phyloP scores from a whole-genome alignment of 495 filamentous ascomycete genomes.

The Hypoxylon crocopeplum region DNA sequence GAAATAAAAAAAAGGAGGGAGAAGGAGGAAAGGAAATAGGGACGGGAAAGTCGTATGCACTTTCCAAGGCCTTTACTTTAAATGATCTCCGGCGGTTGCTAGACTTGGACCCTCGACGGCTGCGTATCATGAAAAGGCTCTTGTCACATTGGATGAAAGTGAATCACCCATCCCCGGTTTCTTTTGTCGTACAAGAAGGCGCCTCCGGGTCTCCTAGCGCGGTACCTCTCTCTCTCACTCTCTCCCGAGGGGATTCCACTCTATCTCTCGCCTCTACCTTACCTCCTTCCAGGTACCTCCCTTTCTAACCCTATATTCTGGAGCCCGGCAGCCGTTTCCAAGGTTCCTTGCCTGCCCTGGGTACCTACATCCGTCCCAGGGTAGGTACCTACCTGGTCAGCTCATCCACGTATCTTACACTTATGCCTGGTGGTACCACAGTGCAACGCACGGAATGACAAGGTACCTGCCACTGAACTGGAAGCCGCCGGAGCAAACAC shows the following conservation, averaged over 20 bases:
- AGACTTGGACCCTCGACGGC: background rate
- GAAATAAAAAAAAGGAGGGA: background rate
- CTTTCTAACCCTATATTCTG: constrained; percentile 12
- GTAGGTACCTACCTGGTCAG: constrained; percentile 22
- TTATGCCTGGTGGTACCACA: constrained; percentile 20
- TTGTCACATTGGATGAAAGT: constrained; percentile 30
- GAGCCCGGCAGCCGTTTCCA: constrained; percentile 21
- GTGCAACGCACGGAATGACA: constrained; percentile 36
- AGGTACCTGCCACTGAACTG: constrained; percentile 29
- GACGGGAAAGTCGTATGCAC: background rate
- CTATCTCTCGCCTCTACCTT: background rate
- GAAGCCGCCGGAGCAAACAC: constrained; percentile 38
- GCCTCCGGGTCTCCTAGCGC: constrained; percentile 25
- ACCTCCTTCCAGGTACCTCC: constrained; percentile 1
- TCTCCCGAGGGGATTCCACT: constrained; percentile 13
- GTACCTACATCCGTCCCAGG: constrained; percentile 15
- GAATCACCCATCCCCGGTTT: constrained; percentile 28
- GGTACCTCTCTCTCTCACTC: too few relatives aligned
- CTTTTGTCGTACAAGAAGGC: constrained; percentile 31
- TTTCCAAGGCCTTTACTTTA: constrained; percentile 11
- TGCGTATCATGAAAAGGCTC: constrained; percentile 13
- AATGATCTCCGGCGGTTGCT: background rate
- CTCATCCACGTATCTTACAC: constrained; percentile 24
- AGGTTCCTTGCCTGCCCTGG: background rate
- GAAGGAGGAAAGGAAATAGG: background rate